These are phyloP conservation scores for Fusarium lateritium DNA, from an alignment of 2,329 filamentous ascomycete genomes.

Conservation along the genomic window DNA sequence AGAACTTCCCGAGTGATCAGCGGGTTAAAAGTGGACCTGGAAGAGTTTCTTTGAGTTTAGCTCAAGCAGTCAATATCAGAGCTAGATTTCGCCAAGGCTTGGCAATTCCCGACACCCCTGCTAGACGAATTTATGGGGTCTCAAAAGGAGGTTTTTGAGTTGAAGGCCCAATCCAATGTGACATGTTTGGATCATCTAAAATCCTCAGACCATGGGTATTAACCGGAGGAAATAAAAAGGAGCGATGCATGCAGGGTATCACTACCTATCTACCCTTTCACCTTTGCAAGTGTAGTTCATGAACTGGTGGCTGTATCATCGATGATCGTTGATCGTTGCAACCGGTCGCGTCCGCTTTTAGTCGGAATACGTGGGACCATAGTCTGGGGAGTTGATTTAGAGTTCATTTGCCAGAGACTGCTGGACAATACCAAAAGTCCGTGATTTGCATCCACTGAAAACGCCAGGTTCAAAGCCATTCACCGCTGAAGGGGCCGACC, in stretches of 20 bases:
- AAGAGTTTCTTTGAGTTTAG: constrained; percentile 35
- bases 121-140: not conserved
- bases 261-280: not conserved
- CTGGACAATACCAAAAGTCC: not conserved
- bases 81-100: constrained; percentile 8
- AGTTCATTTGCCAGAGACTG: not conserved
- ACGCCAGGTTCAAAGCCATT: not conserved
- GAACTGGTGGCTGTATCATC: not conserved
- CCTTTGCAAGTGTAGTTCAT: no score
- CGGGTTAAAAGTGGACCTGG: constrained; percentile 31
- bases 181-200: no score
- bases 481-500: not conserved
- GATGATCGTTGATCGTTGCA: not conserved
- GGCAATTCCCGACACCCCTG: constrained; percentile 43
- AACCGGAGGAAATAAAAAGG: not conserved
- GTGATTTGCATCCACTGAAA: not conserved
- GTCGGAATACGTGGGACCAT: not conserved
- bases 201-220: not conserved
- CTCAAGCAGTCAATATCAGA: constrained; percentile 28
- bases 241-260: not conserved
- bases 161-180: no score
- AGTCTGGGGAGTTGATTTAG: not conserved
- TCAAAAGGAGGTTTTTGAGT: no score
- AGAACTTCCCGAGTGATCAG: constrained; percentile 37
- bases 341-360: not conserved